Evolutionary conservation across 148 eudicot genomes (phyloP).

Genomic region (Persicaria tinctoria): DNA sequence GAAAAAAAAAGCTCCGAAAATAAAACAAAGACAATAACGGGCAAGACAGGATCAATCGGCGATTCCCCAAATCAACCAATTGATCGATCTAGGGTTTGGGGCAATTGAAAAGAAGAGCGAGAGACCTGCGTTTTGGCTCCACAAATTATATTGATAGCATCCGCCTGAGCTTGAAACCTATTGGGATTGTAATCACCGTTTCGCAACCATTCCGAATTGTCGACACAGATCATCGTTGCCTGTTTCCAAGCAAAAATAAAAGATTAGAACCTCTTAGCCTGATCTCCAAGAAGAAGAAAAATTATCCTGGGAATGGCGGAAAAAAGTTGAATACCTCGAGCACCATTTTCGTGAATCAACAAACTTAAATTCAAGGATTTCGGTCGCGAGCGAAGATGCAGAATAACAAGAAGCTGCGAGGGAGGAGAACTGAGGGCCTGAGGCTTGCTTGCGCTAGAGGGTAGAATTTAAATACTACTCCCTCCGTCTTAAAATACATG

Average conservation of each 20-base stretch:
- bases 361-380: background rate
- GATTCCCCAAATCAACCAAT: background rate
- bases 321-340: slow-evolving; percentile 4
- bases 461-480: background rate
- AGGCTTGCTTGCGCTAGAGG: slow-evolving; percentile 13
- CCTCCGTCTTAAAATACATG: too few species aligned
- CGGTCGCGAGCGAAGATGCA: slow-evolving; percentile 4
- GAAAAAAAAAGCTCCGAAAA: background rate
- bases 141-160: slow-evolving; percentile 90
- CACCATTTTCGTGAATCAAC: background rate
- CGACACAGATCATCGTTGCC: slow-evolving; percentile 98
- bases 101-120: background rate
- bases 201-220: slow-evolving; percentile 96
- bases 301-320: background rate
- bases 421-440: slow-evolving; percentile 3
- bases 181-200: slow-evolving; percentile 87
- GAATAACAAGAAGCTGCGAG: background rate
- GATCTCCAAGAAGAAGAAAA: background rate
- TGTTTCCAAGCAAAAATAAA: slow-evolving; percentile 11
- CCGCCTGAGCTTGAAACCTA: slow-evolving; percentile 85
- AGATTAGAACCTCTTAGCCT: background rate
- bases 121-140: slow-evolving; percentile 94
- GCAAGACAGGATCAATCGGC: background rate
- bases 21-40: background rate
- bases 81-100: background rate